phyloP scores from a whole-genome alignment of 768 basidiomycete genomes.

The Botryobasidium botryosum region DNA sequence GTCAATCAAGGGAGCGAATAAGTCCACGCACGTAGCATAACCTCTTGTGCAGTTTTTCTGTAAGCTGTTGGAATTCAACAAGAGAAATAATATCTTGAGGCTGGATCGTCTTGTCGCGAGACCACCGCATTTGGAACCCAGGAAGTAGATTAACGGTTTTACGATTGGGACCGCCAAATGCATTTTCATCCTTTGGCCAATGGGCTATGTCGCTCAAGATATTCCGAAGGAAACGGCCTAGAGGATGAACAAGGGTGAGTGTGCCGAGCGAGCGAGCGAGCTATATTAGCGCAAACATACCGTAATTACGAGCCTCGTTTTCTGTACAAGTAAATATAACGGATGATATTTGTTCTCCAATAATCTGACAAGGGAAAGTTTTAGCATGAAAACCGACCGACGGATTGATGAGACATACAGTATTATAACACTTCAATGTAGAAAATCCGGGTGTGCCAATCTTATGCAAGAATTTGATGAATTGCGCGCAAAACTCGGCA shows the following conservation, averaged over 20 bases:
- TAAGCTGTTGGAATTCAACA: slow-evolving; percentile 47
- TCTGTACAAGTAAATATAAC: slow-evolving; percentile 89
- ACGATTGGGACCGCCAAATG: slow-evolving; percentile 56
- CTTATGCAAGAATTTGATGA: slow-evolving; percentile 74
- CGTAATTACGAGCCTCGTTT: slow-evolving; percentile 89
- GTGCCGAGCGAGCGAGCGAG: background rate
- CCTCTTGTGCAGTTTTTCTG: slow-evolving; percentile 75
- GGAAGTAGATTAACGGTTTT: slow-evolving; percentile 47
- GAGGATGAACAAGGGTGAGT: background rate
- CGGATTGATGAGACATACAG: slow-evolving; percentile 27
- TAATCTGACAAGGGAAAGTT: slow-evolving; percentile 34
- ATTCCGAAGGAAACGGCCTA: slow-evolving; percentile 76
- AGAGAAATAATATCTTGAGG: slow-evolving; percentile 45
- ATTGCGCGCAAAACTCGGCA: slow-evolving; percentile 83
- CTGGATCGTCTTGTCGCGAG: slow-evolving; percentile 9
- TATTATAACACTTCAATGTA: slow-evolving; percentile 71
- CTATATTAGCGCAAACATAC: slow-evolving; percentile 25
- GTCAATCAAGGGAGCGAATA: background rate
- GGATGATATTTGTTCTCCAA: slow-evolving; percentile 68
- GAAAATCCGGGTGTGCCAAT: slow-evolving; percentile 83
- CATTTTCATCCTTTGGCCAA: slow-evolving; percentile 64
- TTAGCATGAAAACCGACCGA: background rate
- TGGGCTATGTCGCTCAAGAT: slow-evolving; percentile 59
- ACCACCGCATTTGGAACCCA: slow-evolving; percentile 44
- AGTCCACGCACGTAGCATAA: slow-evolving; percentile 40